Conservation (phyloP, 1,139 yeast genomes). For the Yamadazyma diddensiae region DNA sequence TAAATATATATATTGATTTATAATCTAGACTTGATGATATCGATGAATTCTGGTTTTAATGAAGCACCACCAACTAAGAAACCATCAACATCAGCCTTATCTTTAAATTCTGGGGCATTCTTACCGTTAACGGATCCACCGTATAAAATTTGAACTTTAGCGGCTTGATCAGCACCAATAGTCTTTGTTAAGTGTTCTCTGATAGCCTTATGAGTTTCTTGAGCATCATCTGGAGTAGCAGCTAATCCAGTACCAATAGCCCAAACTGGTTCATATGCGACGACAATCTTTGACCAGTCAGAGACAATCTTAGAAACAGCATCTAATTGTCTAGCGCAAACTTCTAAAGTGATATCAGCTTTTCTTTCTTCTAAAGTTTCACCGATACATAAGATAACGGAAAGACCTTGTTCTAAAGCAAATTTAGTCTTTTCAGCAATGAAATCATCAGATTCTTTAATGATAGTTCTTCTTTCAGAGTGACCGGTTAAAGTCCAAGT, state of each 20-base stretch:
- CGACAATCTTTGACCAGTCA: constrained; percentile 91
- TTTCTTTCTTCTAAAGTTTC: constrained; percentile 96
- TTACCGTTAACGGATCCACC: constrained; percentile 99
- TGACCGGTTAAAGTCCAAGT: constrained; percentile 97
- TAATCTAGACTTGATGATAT: constrained; percentile 89
- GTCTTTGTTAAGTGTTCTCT: constrained; percentile 77
- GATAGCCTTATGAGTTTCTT: constrained; percentile 87
- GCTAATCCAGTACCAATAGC: constrained; percentile 99
- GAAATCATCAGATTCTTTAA: constrained; percentile 87
- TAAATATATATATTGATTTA: constrained; percentile 28
- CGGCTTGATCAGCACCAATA: constrained; percentile 79
- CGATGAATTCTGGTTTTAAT: constrained; percentile 95
- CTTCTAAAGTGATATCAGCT: constrained; percentile 79
- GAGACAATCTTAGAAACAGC: constrained; percentile 80
- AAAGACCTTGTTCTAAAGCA: constrained; percentile 84
- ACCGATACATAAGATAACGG: constrained; percentile 95
- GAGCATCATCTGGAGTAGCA: constrained; percentile 97
- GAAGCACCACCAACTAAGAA: constrained; percentile 99
- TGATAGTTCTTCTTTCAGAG: constrained; percentile 96
- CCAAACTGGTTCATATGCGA: constrained; percentile 99
- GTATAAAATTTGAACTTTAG: constrained; percentile 82
- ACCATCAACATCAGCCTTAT: constrained; percentile 93
- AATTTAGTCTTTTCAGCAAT: constrained; percentile 93
- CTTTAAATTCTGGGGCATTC: constrained; percentile 88
- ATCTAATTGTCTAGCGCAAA: constrained; percentile 84